Conservation (phyloP, 306 rosid species). For the Lablab purpureus region DNA sequence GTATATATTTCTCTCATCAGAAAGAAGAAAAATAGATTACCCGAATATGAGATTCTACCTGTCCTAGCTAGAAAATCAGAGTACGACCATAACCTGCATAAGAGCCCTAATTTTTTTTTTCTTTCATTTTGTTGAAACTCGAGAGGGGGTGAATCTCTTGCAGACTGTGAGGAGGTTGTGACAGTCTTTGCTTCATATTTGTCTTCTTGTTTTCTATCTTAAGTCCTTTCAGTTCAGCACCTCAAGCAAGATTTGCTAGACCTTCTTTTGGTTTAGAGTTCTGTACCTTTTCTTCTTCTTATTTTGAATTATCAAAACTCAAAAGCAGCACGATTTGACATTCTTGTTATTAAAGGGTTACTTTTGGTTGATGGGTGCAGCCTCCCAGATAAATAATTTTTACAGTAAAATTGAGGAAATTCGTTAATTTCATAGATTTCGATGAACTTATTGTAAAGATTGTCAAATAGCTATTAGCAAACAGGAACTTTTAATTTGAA, state of each 20-base stretch:
- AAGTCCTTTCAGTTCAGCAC: conserved; percentile 27
- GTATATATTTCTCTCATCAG: neutral
- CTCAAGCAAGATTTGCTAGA: conserved; percentile 26
- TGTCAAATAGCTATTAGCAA: neutral
- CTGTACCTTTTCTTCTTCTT: neutral
- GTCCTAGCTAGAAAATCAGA: conserved; percentile 27
- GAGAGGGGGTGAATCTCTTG: conserved; percentile 12
- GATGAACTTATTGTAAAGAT: neutral
- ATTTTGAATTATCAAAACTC: neutral
- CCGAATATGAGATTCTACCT: neutral
- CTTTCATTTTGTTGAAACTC: neutral
- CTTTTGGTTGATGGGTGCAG: neutral
- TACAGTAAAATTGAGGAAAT: neutral
- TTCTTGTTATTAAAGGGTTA: neutral
- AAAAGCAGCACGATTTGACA: neutral
- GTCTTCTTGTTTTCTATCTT: conserved; percentile 11
- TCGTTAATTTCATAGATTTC: conserved; percentile 1
- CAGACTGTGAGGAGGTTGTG: neutral
- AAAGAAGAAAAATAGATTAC: neutral
- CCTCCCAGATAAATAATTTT: conserved; percentile 3
- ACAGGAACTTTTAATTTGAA: neutral
- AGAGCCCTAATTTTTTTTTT: neutral
- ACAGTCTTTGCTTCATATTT: neutral
- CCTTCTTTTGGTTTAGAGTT: conserved; percentile 4
- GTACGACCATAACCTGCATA: neutral